Base-by-base conservation (phyloP, 805 yeast species). In the Ogataea siamensis region DNA sequence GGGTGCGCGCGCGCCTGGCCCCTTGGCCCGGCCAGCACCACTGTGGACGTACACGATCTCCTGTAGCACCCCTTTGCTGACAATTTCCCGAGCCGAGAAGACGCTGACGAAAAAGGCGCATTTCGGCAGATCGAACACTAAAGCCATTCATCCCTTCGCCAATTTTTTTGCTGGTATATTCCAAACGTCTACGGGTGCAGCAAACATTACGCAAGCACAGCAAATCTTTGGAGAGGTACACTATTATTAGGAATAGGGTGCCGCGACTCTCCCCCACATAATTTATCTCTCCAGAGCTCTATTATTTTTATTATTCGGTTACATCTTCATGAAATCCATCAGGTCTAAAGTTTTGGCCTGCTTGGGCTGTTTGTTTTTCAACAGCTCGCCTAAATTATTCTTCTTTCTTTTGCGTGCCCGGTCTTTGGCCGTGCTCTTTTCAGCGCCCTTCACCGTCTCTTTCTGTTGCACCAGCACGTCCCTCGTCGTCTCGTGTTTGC, bases 311-410 rank as follows among this genome's bases (percentile, higher is more conserved):
- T 22, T 13, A 5, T 11, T 34, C 4, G 13, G 19, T 21, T 24
- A 36, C 43, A 32, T 28, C 27, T 49, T 53, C 60, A 57, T 51
- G 40, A 58, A 51, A 27, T 55, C 58, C 48, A 57, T 54, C 36
- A 58, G 39, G 43, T 50, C 54, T 37, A 55, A 42, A 14, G 37
- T 33, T 6, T 29, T 32, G 6, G 30, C 31, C 9, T 28, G 33
- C 24, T 43, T 45, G 27, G 40, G 39, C 34, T 45, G 37, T 37
- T 44, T 49, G 39, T 53, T 50, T 31, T 41, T 35, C 39, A 61
- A 33, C 37, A 58, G 20, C 23, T 31, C 45, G 7, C 47, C 34
- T 29, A 61, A 45, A 26, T 51, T 53, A 27, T 48, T 53, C 49
- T 45, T 49, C 45, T 52, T 57, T 32, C 57, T 49, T 46, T 52